phyloP scores from a whole-genome alignment of 202 grass and related monocot genomes.

The Schoenoplectus triqueter region DNA sequence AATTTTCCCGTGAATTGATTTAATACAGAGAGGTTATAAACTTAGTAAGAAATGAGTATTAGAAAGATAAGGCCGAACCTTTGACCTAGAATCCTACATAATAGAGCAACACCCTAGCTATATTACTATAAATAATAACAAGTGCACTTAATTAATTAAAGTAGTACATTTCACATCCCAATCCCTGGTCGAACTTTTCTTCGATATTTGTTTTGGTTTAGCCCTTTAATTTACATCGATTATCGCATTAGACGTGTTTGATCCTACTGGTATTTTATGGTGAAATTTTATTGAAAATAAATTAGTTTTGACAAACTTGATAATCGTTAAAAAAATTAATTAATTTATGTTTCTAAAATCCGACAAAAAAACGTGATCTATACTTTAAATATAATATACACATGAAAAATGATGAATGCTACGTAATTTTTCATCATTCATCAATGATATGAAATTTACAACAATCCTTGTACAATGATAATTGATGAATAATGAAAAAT shows the following conservation, averaged over 20 bases:
- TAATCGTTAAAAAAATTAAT: not conserved
- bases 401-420: no score
- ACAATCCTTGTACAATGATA: no score
- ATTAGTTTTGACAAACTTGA: not conserved
- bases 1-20: not conserved
- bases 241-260: not conserved
- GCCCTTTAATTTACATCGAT: not conserved
- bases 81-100: constrained; percentile 12
- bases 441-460: no score
- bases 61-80: not conserved
- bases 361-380: no score
- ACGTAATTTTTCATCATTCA: no score
- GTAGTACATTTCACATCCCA: not conserved
- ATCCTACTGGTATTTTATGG: not conserved
- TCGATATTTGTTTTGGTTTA: not conserved
- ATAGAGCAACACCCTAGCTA: not conserved
- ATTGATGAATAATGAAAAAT: no score
- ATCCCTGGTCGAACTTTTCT: not conserved
- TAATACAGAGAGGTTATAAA: not conserved
- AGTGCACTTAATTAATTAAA: constrained; percentile 9
- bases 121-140: not conserved
- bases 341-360: no score
- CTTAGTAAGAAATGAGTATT: not conserved
- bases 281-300: not conserved
- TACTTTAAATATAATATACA: no score